Base-by-base conservation (phyloP, 495 filamentous ascomycete genomes). In the Schizothecium vesticola region DNA sequence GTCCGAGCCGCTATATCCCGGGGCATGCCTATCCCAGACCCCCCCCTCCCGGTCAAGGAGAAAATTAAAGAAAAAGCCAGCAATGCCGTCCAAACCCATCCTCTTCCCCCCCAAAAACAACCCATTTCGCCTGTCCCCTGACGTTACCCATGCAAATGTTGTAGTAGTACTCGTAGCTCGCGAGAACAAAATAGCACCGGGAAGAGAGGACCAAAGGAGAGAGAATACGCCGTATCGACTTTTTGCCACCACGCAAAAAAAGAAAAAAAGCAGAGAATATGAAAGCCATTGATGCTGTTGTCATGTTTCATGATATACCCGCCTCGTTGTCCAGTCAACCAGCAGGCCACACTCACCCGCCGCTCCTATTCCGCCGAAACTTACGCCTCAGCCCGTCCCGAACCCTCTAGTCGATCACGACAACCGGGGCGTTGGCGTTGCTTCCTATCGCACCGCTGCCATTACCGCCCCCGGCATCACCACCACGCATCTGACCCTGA, bases 351-450 rank as follows among this genome's bases (percentile, higher is more conserved):
- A 33, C 31, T 33, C 31, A 33, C 10, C 31, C 31, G 12, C 31
- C 31, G 3, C 3, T 13, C 3, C 10, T 33, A 0, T 29, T 29
- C 0, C 9, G 5, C 10, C 28, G 8, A 10, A 29, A 13, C 10
- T 10, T 4, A 10, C 31, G 12, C 31, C 10, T 33, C 31, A 13
- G 31, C 31, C 31, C 0, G 12, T 13, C 31, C 12, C 31, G 31
- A 33, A 12, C 31, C n/a, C n/a, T n/a, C 64, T 66, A 66, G 57
- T 66, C 65, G 57, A 65, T 12, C 19, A 58, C 55, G 16, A 66
- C 57, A 12, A 66, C 56, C 19, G 57, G 56, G 9, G 65, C 21
- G 8, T 33, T 51, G 56, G 56, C 60, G 33, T 51, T 66, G 16
- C 31, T 61, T 28, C 31, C 55, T 26, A 65, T 25, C 7, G 60